Base-by-base conservation (phyloP, 1,139 yeast genomes). In the Pneumocystis carinii region DNA sequence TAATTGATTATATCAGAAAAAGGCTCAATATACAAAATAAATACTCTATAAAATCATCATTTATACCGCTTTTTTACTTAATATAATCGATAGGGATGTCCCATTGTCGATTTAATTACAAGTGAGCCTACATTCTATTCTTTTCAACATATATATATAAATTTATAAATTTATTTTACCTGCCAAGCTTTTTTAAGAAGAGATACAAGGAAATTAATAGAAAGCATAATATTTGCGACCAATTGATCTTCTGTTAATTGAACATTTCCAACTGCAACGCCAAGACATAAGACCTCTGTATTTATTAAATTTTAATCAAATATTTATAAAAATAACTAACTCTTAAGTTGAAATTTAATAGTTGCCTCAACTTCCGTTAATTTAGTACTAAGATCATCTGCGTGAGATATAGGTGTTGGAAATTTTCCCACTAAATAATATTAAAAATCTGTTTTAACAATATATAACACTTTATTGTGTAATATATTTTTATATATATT, bases 351-450 rank as follows among this genome's bases (percentile, higher is more conserved):
- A 95, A 94, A 94, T 88, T 92, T 94, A 84, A 94, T 90, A 85
- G 99, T 94, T 71, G 98, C 90, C 84, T 87, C 90, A 75, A 92
- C 98, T 77, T 94, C 99, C 75, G 83, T 85, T 75, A 94, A 94
- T 89, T 92, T 92, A 73, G 84, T 77, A 86, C 88, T 87, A 78
- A 94, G 86, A 80, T 94, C 98, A 79, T 94, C 99, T 80, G 88
- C 84, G 87, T 92, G 98, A 71, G 98, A 92, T 75, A 94, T 97
- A 81, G 99, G 98, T 79, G 98, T 90, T 81, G 99, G 99, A 96
- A 94, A 94, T 90, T 94, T 94, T 87, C 98, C 98, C 78, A 97
- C 98, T 61, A 24, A 27, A 58, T 32, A 41, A 2, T 10, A 39
- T 14, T n/a, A 37, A 3, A 14, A 14, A n/a, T 38, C 17, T 15